These are phyloP conservation scores for Candida loeiensis DNA, from an alignment of 805 yeast species.

Conservation along the genomic window DNA sequence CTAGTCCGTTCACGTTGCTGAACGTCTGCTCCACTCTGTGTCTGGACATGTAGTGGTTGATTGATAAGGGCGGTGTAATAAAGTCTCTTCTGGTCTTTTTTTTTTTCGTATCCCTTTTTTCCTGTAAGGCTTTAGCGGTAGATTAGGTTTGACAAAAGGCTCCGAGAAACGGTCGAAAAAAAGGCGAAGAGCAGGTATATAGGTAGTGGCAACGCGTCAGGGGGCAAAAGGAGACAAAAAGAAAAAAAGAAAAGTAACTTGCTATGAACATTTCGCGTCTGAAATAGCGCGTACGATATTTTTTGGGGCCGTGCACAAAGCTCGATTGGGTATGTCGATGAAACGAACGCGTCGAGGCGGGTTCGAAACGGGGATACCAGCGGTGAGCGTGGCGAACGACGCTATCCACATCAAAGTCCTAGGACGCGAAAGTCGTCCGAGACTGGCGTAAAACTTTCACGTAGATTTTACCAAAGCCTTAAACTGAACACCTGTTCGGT, in stretches of 20 bases:
- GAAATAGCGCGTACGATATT: conserved; percentile 1
- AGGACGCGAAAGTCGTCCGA: no score
- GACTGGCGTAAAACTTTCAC: no score
- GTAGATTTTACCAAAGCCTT: no score
- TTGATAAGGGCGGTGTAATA: not conserved
- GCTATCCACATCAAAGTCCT: no score
- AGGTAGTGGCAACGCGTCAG: conserved; percentile 1
- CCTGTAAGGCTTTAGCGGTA: not conserved
- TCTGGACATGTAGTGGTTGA: not conserved
- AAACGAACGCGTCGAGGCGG: conserved; percentile 3
- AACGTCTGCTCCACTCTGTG: conserved; percentile 7
- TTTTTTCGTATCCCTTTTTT: not conserved
- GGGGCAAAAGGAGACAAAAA: not conserved
- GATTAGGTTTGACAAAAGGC: conserved; percentile 1
- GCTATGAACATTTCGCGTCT: conserved; percentile 1
- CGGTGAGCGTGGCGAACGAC: no score
- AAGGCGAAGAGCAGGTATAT: conserved; percentile 2
- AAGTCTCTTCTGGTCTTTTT: not conserved
- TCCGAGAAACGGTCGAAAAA: not conserved
- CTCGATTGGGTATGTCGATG: conserved; percentile 1
- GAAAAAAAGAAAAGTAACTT: not conserved
- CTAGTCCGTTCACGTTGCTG: conserved; percentile 5
- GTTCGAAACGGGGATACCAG: conserved; percentile 3
- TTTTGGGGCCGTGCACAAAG: not conserved
- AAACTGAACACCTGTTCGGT: no score